These are phyloP conservation scores for Microcyclospora tardicrescens DNA, from an alignment of 2,329 filamentous ascomycete genomes.

Conservation along the genomic window DNA sequence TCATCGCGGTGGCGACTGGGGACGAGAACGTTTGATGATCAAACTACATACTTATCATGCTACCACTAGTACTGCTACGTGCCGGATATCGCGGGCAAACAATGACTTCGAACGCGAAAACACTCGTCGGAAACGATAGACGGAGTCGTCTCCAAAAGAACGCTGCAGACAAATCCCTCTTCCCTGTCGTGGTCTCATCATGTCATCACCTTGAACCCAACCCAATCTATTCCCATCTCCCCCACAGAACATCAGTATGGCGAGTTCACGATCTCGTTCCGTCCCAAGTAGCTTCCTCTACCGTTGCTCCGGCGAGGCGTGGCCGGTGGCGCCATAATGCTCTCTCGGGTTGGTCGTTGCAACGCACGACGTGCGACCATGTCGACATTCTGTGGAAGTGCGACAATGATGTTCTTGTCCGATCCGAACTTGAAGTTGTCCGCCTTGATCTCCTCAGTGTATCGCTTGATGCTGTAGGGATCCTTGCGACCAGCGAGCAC, in stretches of 20 bases:
- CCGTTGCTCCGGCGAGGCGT: constrained; percentile 21
- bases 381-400: constrained; percentile 91
- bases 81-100: too few relatives aligned
- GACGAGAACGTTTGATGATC: too few relatives aligned
- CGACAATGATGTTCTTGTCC: constrained; percentile 96
- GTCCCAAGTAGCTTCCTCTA: constrained; percentile 56
- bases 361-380: constrained; percentile 84
- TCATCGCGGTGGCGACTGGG: too few relatives aligned
- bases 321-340: constrained; percentile 54
- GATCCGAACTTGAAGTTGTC: constrained; percentile 97
- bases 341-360: constrained; percentile 81
- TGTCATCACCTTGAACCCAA: not conserved
- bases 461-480: constrained; percentile 92
- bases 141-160: too few relatives aligned
- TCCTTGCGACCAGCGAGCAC: constrained; percentile 68
- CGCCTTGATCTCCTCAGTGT: constrained; percentile 87
- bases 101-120: too few relatives aligned
- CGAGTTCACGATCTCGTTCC: constrained; percentile 72
- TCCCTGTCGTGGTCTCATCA: not conserved
- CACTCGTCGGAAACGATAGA: too few relatives aligned
- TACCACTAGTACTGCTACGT: too few relatives aligned
- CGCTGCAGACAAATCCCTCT: too few relatives aligned
- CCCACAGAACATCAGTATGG: constrained; percentile 35
- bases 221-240: not conserved
- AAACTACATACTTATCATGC: too few relatives aligned